Evolutionary conservation across 768 basidiomycete species (phyloP).

Genomic region (Vararia minispora): DNA sequence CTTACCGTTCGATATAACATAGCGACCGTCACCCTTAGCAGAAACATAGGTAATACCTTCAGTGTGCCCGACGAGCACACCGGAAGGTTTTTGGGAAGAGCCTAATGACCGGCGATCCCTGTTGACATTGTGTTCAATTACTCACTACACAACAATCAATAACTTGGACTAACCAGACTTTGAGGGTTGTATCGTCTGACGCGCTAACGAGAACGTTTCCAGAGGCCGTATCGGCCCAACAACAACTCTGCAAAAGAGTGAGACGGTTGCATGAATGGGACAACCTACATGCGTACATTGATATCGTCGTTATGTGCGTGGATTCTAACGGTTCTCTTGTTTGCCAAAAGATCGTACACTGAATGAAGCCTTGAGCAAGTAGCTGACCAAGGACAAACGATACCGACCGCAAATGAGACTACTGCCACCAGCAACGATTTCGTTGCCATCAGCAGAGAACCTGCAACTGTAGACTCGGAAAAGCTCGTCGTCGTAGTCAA

Average conservation of each 20-base stretch:
- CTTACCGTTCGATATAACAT: constrained; percentile 92
- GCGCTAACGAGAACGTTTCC: constrained; percentile 94
- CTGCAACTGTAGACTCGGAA: constrained; percentile 89
- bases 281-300: no score
- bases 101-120: constrained; percentile 45
- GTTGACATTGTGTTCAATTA: neutral
- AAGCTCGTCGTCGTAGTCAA: constrained; percentile 30
- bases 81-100: constrained; percentile 63
- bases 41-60: constrained; percentile 94
- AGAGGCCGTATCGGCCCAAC: constrained; percentile 88
- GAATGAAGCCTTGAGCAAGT: neutral
- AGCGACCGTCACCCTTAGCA: constrained; percentile 93
- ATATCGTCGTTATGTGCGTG: constrained; percentile 84
- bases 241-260: no score
- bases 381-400: neutral
- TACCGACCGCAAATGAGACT: constrained; percentile 63
- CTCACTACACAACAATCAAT: neutral
- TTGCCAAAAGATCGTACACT: constrained; percentile 88
- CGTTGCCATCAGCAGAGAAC: constrained; percentile 93
- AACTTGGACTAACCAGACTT: constrained; percentile 66
- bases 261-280: no score
- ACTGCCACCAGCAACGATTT: constrained; percentile 87
- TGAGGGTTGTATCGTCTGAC: constrained; percentile 88
- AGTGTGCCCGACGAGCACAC: constrained; percentile 89
- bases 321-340: constrained; percentile 74